A percentile compares a stretch with the other conserved stretches of the same genome.
phyloP scores from a whole-genome alignment of 352 stramenopile species.

The Lagenidium giganteum region DNA sequence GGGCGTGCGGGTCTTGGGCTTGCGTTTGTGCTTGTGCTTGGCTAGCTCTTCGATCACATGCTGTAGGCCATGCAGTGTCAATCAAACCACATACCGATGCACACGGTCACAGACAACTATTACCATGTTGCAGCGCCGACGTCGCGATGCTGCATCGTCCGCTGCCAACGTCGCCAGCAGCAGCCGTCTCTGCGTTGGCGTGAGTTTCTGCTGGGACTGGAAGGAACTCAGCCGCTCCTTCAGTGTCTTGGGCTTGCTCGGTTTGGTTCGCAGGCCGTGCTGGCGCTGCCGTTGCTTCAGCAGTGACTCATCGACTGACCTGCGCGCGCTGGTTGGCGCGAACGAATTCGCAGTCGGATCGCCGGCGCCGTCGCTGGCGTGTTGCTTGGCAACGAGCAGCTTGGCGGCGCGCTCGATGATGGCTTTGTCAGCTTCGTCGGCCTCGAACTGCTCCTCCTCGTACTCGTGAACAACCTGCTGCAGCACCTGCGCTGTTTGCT shows the following conservation, averaged over 20 bases:
- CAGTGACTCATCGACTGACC: constrained; percentile 30
- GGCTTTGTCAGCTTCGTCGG: constrained; percentile 22
- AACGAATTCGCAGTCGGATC: too few relatives aligned
- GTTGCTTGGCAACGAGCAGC: constrained; percentile 6
- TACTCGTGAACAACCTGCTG: constrained; percentile 31
- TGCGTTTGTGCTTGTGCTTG: constrained; percentile 31
- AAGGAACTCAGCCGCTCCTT: constrained; percentile 56
- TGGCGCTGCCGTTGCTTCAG: constrained; percentile 22
- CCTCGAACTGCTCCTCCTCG: constrained; percentile 47
- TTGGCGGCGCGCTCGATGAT: constrained; percentile 16
- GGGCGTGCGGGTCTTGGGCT: constrained; percentile 10
- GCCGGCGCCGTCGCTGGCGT: neutral
- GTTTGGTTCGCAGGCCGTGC: constrained; percentile 18
- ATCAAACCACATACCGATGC: neutral
- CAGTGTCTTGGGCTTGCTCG: constrained; percentile 29
- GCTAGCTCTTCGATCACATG: constrained; percentile 42
- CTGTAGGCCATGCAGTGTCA: constrained; percentile 20
- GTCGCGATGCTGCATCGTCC: too few relatives aligned
- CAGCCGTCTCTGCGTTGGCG: constrained; percentile 49
- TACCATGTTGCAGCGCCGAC: constrained; percentile 28
- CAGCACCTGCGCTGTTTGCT: constrained; percentile 24
- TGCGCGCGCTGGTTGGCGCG: too few relatives aligned
- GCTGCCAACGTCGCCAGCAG: constrained; percentile 50
- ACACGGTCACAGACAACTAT: neutral
- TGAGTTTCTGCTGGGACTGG: constrained; percentile 55